Base-by-base conservation (phyloP, 2,329 filamentous ascomycete genomes). In the Nemania sp. region DNA sequence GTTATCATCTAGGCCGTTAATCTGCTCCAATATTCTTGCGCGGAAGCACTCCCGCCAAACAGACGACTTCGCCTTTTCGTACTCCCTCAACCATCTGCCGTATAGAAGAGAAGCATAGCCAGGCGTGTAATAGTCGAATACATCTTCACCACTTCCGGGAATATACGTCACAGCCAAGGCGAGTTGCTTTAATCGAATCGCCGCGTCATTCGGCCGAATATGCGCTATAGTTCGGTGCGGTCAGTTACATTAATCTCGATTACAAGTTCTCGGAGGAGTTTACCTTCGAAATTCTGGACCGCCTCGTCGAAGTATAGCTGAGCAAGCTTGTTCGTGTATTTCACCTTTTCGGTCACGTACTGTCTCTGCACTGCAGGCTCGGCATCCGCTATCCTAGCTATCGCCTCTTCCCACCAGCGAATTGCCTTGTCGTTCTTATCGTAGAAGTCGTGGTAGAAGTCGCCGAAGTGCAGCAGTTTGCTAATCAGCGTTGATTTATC, bases 1-100 rank as follows among this genome's bases (percentile, higher is more conserved):
- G 15, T 61, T 49, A 22, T 61, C 57, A 35, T 61, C 57, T 1
- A 61, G 45, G 10, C 57, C 57, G 5, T 61, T 61, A 0, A 61
- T 61, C 15, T 61, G 57, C 47, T 61, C 57, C 4, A 61, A 47
- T 10, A 61, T 61, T 11, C 57, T 51, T 22, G 57, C 57, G 29
- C 57, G 57, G 32, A 61, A 61, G 29, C 57, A 61, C 57, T 61
- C 32, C 15, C 57, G 57, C 57, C 57, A 61, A 5, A 61, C 57
- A 3, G 57, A 51, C 15, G 57, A 47, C 29, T 61, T 52, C 20
- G 57, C 57, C 47, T 61, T 61, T 8, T 61, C 57, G 22, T 61
- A 61, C 27, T 61, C 57, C 29, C 57, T 38, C 7, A 61, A 29
- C 57, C 57, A 61, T 45, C 57, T 45, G 5, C 57, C 57, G 47